Base-by-base conservation (phyloP, 1,284 basidiomycete genomes). In the Sparassis latifolia region DNA sequence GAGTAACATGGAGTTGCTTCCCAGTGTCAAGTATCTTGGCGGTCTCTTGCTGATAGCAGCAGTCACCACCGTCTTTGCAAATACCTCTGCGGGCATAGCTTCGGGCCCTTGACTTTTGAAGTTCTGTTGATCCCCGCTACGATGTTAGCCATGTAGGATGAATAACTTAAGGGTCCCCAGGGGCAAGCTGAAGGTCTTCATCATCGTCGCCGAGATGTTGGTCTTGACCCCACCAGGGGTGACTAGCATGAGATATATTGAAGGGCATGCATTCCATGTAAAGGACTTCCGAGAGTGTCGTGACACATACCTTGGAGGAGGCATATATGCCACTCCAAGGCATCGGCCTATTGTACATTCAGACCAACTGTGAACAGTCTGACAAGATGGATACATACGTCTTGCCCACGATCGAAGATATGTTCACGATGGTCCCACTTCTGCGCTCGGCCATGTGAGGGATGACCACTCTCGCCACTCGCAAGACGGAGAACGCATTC, bases 281-380 rank as follows among this genome's bases (percentile, higher is more conserved):
- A 20, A 20, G 20, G 20, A 20, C 20, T 20, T 20, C 20, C 20
- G 20, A 20, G 20, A 20, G 20, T 20, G 20, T 20, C 20, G 20
- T 20, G 20, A 20, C 20, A 20, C 20, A 20, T 20, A 2, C 45
- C 51, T 48, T 20, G 48, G 47, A 1, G 51, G 51, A 39, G 45
- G 51, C 6, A 47, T 52, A 31, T 52, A 48, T 20, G 51, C 47
- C 12, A 47, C 35, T 3, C 46, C 43, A 20, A 52, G 31, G 2
- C 46, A 42, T 7, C 46, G 51, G 12, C 35, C n/a, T 9, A 9
- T 9, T n/a, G n/a, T 9, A n/a, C n/a, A 9, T 7, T 38, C n/a
- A 9, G 7, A 38, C n/a, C 35, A 38, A 9, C n/a, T n/a, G 35
- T 7, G 9, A 7, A 38, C 9, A 38, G n/a, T 38, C 7, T 38